phyloP scores from a whole-genome alignment of 2,329 filamentous ascomycete species.

The Grosmannia huntii region DNA sequence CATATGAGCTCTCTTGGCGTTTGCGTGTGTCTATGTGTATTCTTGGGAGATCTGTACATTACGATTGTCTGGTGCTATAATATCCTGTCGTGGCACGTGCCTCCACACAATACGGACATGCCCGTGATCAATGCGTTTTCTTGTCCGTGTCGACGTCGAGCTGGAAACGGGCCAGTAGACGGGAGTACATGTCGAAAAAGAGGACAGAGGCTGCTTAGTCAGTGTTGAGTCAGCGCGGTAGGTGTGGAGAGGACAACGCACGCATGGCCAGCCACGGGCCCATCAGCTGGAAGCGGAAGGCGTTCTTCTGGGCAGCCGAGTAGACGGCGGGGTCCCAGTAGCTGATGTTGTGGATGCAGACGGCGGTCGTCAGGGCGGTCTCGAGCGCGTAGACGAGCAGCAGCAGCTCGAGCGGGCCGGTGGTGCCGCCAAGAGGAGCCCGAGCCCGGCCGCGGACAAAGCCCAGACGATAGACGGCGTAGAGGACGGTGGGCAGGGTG shows the following conservation, averaged over 20 bases:
- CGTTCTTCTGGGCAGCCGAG: slow-evolving; percentile 28
- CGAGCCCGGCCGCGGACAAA: background rate
- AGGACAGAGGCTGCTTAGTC: slow-evolving; percentile 30
- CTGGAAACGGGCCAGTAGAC: slow-evolving; percentile 30
- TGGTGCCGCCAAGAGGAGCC: slow-evolving; percentile 15
- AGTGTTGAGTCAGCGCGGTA: background rate
- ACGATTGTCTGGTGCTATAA: background rate
- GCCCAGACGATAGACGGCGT: slow-evolving; percentile 30
- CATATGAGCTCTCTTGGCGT: background rate
- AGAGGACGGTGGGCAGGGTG: slow-evolving; percentile 36
- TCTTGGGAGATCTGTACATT: background rate
- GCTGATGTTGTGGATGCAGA: slow-evolving; percentile 37
- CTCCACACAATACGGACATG: background rate
- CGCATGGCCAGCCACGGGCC: slow-evolving; percentile 39
- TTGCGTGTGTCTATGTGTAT: background rate
- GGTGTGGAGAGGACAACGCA: slow-evolving; percentile 22
- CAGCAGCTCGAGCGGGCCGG: slow-evolving; percentile 33
- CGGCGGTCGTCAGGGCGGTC: slow-evolving; percentile 35
- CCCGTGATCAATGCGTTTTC: slow-evolving; percentile 25
- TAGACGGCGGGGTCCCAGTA: slow-evolving; percentile 35
- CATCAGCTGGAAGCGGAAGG: slow-evolving; percentile 35
- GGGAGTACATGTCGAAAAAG: slow-evolving; percentile 40
- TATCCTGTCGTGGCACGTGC: background rate
- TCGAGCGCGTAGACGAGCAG: slow-evolving; percentile 38
- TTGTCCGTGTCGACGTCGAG: slow-evolving; percentile 21